Conservation (phyloP, 495 filamentous ascomycete genomes). For the Aeminium ludgeri region DNA sequence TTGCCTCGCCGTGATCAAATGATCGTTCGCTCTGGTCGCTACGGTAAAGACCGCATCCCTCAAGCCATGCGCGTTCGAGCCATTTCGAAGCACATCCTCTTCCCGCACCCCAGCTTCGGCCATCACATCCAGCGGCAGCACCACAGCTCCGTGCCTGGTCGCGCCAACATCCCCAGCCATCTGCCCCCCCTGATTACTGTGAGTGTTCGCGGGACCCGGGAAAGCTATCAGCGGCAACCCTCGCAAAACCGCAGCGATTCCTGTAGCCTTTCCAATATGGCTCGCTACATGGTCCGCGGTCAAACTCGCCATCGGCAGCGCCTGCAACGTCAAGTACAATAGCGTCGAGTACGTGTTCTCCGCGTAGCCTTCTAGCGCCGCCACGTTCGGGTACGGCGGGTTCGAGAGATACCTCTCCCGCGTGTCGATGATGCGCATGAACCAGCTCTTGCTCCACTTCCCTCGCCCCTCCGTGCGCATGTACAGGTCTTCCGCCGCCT, state of each 20-base stretch:
- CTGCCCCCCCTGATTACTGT: constrained; percentile 28
- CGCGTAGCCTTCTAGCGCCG: constrained; percentile 67
- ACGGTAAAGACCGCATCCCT: constrained; percentile 82
- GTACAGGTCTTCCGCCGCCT: constrained; percentile 46
- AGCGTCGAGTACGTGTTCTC: constrained; percentile 88
- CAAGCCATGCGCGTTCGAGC: constrained; percentile 56
- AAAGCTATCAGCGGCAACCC: constrained; percentile 75
- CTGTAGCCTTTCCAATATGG: constrained; percentile 85
- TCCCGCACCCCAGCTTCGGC: constrained; percentile 60
- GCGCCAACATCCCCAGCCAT: constrained; percentile 25
- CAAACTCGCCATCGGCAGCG: constrained; percentile 57
- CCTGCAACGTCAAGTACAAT: constrained; percentile 73
- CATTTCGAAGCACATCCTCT: constrained; percentile 74
- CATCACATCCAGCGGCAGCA: constrained; percentile 82
- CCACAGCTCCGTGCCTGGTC: constrained; percentile 43
- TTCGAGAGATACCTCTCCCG: constrained; percentile 74
- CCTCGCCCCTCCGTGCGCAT: constrained; percentile 35
- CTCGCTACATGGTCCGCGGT: constrained; percentile 85
- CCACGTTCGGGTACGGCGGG: constrained; percentile 56
- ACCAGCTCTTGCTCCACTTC: constrained; percentile 61
- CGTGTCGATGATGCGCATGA: constrained; percentile 57
- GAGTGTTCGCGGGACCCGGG: constrained; percentile 43
- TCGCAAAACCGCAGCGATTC: constrained; percentile 67
- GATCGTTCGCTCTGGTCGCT: constrained; percentile 84
- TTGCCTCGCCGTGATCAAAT: constrained; percentile 81